phyloP scores from a whole-genome alignment of 2,329 filamentous ascomycete genomes.

The Bipolaris cookei region DNA sequence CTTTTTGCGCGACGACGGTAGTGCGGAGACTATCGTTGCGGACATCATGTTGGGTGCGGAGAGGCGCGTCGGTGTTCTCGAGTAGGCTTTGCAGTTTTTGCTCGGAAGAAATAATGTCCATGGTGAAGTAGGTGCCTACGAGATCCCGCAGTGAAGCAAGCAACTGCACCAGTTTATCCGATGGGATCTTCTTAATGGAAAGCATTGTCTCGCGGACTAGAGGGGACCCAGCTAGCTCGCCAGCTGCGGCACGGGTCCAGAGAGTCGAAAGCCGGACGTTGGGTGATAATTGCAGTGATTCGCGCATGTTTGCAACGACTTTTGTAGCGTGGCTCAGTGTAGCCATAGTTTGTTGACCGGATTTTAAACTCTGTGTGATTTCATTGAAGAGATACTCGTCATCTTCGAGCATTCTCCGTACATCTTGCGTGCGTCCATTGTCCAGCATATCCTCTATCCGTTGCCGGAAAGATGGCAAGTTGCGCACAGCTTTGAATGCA shows the following conservation, averaged over 20 bases:
- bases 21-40: constrained; percentile 73
- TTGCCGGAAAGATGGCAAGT: constrained; percentile 67
- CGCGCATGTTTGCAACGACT: constrained; percentile 48
- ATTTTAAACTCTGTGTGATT: constrained; percentile 44
- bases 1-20: constrained; percentile 80
- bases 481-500: constrained; percentile 71
- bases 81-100: constrained; percentile 46
- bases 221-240: constrained; percentile 60
- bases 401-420: constrained; percentile 65
- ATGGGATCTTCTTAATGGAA: constrained; percentile 65
- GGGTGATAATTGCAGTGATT: constrained; percentile 45
- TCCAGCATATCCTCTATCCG: constrained; percentile 52
- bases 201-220: constrained; percentile 62
- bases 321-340: constrained; percentile 50
- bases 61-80: constrained; percentile 44
- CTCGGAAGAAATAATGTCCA: constrained; percentile 30
- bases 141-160: constrained; percentile 44
- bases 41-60: constrained; percentile 78
- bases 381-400: constrained; percentile 62
- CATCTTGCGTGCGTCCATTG: constrained; percentile 47
- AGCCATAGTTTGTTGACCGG: constrained; percentile 50
- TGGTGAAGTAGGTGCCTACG: constrained; percentile 24
- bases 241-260: constrained; percentile 67
- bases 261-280: constrained; percentile 54
- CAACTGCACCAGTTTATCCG: constrained; percentile 59